Conservation (phyloP, 129 eudicot genomes). For the Lonicera japonica region DNA sequence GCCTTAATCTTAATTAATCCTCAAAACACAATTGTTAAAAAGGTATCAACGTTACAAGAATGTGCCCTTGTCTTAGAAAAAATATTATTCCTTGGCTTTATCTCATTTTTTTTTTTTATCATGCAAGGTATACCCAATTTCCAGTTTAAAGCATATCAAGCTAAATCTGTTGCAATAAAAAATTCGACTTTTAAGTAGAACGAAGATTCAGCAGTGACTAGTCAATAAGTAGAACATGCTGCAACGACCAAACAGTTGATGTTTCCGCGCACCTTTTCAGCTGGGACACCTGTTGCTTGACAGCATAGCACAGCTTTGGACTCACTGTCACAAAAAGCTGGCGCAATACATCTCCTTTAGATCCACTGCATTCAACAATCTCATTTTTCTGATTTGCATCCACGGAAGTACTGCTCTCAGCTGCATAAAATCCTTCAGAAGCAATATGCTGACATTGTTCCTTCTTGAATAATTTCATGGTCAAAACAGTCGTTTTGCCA, state of each 20-base stretch:
- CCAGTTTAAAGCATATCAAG: too few species aligned
- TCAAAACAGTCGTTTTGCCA: slow-evolving; percentile 77
- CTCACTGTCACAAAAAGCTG: slow-evolving; percentile 86
- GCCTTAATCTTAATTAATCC: too few species aligned
- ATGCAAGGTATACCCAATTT: too few species aligned
- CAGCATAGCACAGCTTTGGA: slow-evolving; percentile 71
- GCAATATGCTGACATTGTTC: slow-evolving; percentile 54
- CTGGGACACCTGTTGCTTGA: slow-evolving; percentile 50
- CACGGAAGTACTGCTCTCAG: background rate
- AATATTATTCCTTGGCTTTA: too few species aligned
- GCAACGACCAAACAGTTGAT: background rate
- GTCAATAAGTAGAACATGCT: background rate
- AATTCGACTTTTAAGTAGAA: too few species aligned
- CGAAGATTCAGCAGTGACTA: background rate
- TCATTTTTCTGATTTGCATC: background rate
- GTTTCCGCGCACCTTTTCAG: slow-evolving; percentile 40
- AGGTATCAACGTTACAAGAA: too few species aligned
- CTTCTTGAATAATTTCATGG: slow-evolving; percentile 61
- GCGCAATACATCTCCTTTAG: slow-evolving; percentile 28
- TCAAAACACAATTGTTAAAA: too few species aligned
- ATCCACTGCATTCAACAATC: background rate
- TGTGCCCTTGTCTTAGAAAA: too few species aligned
- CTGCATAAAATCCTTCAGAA: slow-evolving; percentile 30
- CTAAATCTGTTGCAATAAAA: too few species aligned
- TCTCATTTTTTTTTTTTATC: too few species aligned